phyloP scores from a whole-genome alignment of 371 early-diverging fungal species.

The Actinomucor elegans region DNA sequence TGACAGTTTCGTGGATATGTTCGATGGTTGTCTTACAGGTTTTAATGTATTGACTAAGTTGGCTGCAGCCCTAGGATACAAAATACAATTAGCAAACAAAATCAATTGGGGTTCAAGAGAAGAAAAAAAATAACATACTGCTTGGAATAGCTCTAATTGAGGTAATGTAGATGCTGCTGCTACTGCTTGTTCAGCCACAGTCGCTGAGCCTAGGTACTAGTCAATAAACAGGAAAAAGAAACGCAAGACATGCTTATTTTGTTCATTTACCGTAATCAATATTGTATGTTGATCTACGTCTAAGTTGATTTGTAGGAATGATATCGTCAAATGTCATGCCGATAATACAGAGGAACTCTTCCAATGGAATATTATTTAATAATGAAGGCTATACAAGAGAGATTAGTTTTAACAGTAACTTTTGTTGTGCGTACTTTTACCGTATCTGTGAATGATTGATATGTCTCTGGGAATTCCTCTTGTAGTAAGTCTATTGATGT shows the following conservation, averaged over 20 bases:
- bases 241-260: not conserved
- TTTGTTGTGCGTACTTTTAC: too few species aligned
- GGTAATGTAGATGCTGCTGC: conserved; percentile 3
- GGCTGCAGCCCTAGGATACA: too few species aligned
- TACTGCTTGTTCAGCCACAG: not conserved
- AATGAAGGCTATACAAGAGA: too few species aligned
- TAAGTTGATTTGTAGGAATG: not conserved
- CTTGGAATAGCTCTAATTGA: conserved; percentile 3
- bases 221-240: not conserved
- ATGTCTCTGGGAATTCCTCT: not conserved
- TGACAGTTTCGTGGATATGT: not conserved
- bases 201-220: not conserved
- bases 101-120: not conserved
- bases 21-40: not conserved
- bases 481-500: not conserved
- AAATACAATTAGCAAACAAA: too few species aligned
- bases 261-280: not conserved
- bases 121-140: not conserved
- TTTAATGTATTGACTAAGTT: not conserved
- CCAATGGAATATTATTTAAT: not conserved
- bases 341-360: not conserved
- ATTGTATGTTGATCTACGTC: not conserved
- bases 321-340: not conserved
- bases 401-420: too few species aligned
- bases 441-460: not conserved